These are phyloP conservation scores for Aegilops speltoides DNA, from an alignment of 176 grass and related monocot genomes.

Conservation along the genomic window DNA sequence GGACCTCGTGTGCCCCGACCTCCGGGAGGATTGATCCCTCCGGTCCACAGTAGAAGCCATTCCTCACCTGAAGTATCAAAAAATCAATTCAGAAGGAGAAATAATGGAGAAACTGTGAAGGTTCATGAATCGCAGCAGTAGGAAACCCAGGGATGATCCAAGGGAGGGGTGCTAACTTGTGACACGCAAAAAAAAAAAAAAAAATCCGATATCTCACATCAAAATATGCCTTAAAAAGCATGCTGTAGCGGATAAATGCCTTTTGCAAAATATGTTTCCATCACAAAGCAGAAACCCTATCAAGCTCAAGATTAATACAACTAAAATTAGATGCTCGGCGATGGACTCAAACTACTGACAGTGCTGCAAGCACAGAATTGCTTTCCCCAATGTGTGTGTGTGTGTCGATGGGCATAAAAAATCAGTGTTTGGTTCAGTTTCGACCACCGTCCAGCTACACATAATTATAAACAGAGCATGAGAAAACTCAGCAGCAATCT, in stretches of 20 bases:
- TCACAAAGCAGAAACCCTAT: background rate
- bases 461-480: too few species aligned
- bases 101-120: background rate
- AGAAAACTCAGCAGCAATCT: too few species aligned
- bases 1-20: constrained; percentile 33
- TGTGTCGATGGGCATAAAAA: too few species aligned
- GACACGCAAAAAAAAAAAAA: background rate
- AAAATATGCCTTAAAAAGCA: background rate
- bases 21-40: constrained; percentile 43
- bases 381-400: too few species aligned
- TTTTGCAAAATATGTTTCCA: background rate
- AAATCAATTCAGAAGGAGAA: constrained; percentile 5
- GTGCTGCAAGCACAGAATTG: background rate
- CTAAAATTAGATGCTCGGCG: background rate
- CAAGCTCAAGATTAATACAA: background rate
- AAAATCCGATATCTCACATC: background rate
- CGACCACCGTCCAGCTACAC: too few species aligned
- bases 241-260: background rate
- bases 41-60: constrained; percentile 73
- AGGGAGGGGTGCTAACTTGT: background rate
- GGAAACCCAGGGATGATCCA: background rate
- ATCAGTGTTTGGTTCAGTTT: too few species aligned
- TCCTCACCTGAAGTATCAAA: constrained; percentile 30
- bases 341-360: background rate
- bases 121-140: background rate